Base-by-base conservation (phyloP, 2,329 filamentous ascomycete species). In the Alternaria panax region DNA sequence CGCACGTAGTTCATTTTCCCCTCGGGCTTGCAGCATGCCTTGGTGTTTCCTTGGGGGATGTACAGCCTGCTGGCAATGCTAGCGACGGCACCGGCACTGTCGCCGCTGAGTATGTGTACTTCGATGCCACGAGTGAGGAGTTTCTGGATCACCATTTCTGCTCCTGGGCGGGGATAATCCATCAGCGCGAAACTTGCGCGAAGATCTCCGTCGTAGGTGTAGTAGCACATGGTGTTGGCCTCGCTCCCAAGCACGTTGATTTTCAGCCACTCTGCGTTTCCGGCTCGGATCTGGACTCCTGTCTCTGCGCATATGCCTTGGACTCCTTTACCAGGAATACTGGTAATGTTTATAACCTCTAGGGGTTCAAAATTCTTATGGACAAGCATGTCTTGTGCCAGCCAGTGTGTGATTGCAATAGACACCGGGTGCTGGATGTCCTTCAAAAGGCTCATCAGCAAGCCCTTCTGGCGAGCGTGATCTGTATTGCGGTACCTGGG, bases 61-160 rank as follows among this genome's bases (percentile, higher is more conserved):
- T 61, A 63, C 27, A 78, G 69, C 1, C 65, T 45, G 2, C 65
- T 55, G 5, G 86, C 86, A n/a, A 84, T 74, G 14, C 77, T 65
- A 28, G 80, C 69, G 6, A 87, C 85, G 1, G 84, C 82, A 5
- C 75, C 73, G 7, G 76, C 69, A 52, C 85, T 80, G 62, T 89
- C 87, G 28, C 87, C 87, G 40, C 84, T 88, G 36, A 88, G 79
- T 43, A 90, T 79, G 58, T 85, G 84, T 4, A 86, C 76, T 0
- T 69, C 62, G 25, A 90, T 83, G n/a, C 78, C 76, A 16, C 82
- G 82, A 4, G 72, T 61, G 1, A 78, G 75, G 20, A 90, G 80
- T 52, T 82, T 80, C 3, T 80, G 79, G 42, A 90, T 78, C 32
- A 86, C 83, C 6, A 78, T 73, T 0, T 80, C 72, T 6, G 86